phyloP scores from a whole-genome alignment of 1,284 basidiomycete species.

The Phlebopus sp. region DNA sequence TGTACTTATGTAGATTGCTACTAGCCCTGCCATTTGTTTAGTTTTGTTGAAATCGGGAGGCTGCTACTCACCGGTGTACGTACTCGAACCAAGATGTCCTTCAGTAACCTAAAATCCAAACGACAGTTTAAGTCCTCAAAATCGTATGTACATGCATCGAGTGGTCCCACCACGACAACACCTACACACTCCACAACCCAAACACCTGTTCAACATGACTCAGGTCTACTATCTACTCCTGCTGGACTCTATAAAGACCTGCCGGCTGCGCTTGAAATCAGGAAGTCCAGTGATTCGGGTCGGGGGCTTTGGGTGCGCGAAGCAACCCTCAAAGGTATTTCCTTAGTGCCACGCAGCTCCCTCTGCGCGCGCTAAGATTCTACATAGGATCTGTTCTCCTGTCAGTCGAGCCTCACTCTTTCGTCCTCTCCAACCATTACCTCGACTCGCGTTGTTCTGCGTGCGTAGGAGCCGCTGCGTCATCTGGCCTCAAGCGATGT shows the following conservation, averaged over 20 bases:
- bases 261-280: constrained; percentile 33
- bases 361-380: constrained; percentile 2
- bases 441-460: constrained; percentile 65
- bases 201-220: constrained; percentile 10
- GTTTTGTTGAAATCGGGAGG: neutral
- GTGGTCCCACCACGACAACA: constrained; percentile 18
- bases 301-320: constrained; percentile 41
- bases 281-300: constrained; percentile 29
- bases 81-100: constrained; percentile 31
- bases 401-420: constrained; percentile 54
- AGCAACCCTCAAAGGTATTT: constrained; percentile 33
- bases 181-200: constrained; percentile 16
- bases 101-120: constrained; percentile 26
- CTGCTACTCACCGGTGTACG: no score
- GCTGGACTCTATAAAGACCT: constrained; percentile 22
- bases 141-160: constrained; percentile 31
- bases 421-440: constrained; percentile 63
- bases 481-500: constrained; percentile 58
- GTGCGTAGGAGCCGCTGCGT: constrained; percentile 48
- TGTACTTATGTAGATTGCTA: no score
- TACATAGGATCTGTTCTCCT: constrained; percentile 59
- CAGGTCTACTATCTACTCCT: neutral
- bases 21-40: neutral
- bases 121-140: constrained; percentile 26
- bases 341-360: neutral